These are phyloP conservation scores for Alternaria ethzedia DNA, from an alignment of 2,329 filamentous ascomycete species.

Conservation along the genomic window DNA sequence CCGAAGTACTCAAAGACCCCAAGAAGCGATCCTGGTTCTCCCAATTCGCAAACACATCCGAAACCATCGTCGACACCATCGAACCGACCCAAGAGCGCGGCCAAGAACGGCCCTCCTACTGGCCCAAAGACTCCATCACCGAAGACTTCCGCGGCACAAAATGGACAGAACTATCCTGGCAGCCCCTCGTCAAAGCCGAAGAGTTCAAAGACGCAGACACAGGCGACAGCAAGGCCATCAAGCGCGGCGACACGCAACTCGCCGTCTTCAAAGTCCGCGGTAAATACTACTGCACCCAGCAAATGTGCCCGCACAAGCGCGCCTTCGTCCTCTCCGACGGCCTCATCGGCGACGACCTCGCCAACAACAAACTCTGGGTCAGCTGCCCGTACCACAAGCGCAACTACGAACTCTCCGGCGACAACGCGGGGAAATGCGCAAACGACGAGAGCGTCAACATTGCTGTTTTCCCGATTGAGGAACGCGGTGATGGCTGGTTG, in stretches of 20 bases:
- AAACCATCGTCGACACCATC: conserved; percentile 68
- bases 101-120: conserved; percentile 77
- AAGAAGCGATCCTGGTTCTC: conserved; percentile 72
- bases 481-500: conserved; percentile 75
- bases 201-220: conserved; percentile 75
- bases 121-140: conserved; percentile 71
- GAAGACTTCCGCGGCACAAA: conserved; percentile 75
- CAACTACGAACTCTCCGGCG: conserved; percentile 78
- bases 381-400: conserved; percentile 89
- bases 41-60: conserved; percentile 84
- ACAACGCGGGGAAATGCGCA: conserved; percentile 71
- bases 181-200: conserved; percentile 74
- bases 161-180: conserved; percentile 76
- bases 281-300: conserved; percentile 83
- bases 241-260: conserved; percentile 86
- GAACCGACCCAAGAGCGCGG: conserved; percentile 75
- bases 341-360: conserved; percentile 72
- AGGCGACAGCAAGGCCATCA: conserved; percentile 77
- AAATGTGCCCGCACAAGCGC: conserved; percentile 94
- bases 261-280: conserved; percentile 85
- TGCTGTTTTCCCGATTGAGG: conserved; percentile 80
- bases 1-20: conserved; percentile 75
- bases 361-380: conserved; percentile 75
- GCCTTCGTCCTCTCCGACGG: conserved; percentile 90
- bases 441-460: conserved; percentile 80